These are phyloP conservation scores for Paramecium pentaurelia DNA, from an alignment of 73 alveolate species.

Conservation along the genomic window DNA sequence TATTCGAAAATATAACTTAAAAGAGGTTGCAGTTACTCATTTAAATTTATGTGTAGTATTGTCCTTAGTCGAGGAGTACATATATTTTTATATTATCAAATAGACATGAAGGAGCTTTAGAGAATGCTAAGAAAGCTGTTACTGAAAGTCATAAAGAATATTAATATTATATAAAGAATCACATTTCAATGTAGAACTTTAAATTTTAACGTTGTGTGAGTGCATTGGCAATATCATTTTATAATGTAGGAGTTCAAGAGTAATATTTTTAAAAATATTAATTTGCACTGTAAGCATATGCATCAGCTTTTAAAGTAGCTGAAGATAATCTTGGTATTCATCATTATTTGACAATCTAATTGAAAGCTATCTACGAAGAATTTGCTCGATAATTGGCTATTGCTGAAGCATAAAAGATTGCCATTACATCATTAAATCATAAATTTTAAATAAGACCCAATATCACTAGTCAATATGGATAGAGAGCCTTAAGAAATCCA, in stretches of 20 bases:
- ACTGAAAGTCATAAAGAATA: slow-evolving; percentile 38
- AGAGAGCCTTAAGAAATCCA: neutral
- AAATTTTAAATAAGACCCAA: neutral
- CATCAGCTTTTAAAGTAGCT: slow-evolving; percentile 33
- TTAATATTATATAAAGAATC: neutral
- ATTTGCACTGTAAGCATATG: slow-evolving; percentile 38
- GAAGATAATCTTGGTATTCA: slow-evolving; percentile 4
- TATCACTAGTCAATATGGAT: neutral
- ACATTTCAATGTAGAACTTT: neutral
- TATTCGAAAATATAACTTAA: neutral
- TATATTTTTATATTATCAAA: neutral
- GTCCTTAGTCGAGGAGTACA: slow-evolving; percentile 23
- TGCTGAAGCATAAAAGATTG: slow-evolving; percentile 32
- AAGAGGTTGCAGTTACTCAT: slow-evolving; percentile 47
- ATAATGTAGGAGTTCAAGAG: slow-evolving; percentile 25
- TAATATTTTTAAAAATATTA: neutral
- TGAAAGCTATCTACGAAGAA: neutral
- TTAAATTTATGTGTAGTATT: slow-evolving; percentile 26
- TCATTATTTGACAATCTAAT: neutral
- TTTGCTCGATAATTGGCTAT: slow-evolving; percentile 9
- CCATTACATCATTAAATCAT: neutral
- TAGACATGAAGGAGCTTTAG: slow-evolving; percentile 37
- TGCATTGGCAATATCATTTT: neutral
- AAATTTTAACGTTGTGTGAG: slow-evolving; percentile 14
- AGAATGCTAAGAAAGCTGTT: slow-evolving; percentile 32